phyloP scores from a whole-genome alignment of 148 eudicot species.

The Spergularia bocconei region DNA sequence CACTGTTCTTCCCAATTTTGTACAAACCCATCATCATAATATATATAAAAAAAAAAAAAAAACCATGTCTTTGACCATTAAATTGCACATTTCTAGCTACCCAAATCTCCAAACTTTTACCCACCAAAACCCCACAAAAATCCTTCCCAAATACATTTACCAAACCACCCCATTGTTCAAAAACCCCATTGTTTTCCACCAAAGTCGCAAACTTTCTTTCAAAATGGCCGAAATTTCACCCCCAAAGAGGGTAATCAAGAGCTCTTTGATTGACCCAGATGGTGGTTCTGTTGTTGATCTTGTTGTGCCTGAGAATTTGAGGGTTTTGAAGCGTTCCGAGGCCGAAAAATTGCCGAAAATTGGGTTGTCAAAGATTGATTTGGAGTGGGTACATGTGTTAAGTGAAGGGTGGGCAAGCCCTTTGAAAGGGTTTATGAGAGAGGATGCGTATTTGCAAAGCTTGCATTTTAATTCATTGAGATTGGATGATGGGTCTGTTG shows the following conservation, averaged over 20 bases:
- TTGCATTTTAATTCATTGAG: constrained; percentile 81
- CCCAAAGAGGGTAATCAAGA: constrained; percentile 30
- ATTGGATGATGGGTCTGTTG: constrained; percentile 63
- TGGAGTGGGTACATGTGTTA: constrained; percentile 89
- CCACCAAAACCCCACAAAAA: constrained; percentile 22
- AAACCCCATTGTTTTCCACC: constrained; percentile 21
- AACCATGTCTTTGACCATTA: constrained; percentile 51
- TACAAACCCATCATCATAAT: not conserved
- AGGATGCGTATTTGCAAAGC: constrained; percentile 81
- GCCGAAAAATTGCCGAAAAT: constrained; percentile 62
- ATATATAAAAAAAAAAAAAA: no score
- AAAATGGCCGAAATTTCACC: not conserved
- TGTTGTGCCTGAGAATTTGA: constrained; percentile 45
- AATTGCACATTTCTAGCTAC: constrained; percentile 27
- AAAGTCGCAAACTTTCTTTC: not conserved
- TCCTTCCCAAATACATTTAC: constrained; percentile 26
- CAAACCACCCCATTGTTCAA: constrained; percentile 28
- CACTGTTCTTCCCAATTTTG: not conserved
- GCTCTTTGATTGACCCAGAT: constrained; percentile 83
- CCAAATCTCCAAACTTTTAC: constrained; percentile 21
- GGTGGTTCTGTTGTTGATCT: constrained; percentile 76
- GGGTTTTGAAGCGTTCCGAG: constrained; percentile 39
- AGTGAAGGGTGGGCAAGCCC: constrained; percentile 98
- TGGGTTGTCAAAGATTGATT: constrained; percentile 55
- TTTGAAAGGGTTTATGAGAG: constrained; percentile 82